phyloP scores from a whole-genome alignment of 2,329 filamentous ascomycete genomes.

The Venturia carpophila region DNA sequence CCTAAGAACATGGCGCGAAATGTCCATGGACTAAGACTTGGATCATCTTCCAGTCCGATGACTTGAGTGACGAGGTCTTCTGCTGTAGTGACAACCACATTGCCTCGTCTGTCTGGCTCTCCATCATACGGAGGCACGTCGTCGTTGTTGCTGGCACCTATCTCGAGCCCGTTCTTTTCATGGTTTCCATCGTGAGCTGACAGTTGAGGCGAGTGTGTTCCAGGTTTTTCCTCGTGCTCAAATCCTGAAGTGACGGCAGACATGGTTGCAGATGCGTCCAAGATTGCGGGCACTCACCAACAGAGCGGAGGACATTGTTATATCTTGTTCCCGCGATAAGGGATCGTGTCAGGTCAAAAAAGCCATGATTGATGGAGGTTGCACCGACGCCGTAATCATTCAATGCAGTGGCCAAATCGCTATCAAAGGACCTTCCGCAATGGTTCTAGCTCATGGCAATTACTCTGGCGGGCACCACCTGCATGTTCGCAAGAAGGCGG shows the following conservation, averaged over 20 bases:
- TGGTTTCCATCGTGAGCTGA: background rate
- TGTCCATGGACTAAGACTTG: slow-evolving; percentile 19
- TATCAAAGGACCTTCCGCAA: background rate
- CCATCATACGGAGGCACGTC: background rate
- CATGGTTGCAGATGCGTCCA: background rate
- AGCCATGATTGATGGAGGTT: background rate
- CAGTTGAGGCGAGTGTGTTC: background rate
- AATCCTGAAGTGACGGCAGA: background rate
- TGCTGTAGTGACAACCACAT: background rate
- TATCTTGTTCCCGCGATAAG: background rate
- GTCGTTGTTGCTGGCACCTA: background rate
- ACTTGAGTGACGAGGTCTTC: slow-evolving; percentile 15
- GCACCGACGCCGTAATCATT: background rate
- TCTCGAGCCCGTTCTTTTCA: background rate
- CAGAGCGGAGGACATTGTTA: background rate
- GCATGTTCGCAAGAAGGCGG: background rate
- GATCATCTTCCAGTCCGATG: slow-evolving; percentile 18
- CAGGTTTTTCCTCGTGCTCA: slow-evolving; percentile 1
- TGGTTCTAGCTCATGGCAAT: background rate
- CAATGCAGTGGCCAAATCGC: background rate
- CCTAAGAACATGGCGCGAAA: slow-evolving; percentile 18
- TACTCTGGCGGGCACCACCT: background rate
- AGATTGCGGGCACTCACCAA: too few relatives aligned
- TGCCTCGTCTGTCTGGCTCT: background rate
- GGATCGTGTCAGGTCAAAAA: background rate